phyloP scores from a whole-genome alignment of 305 asterid species.

The Rubia peregrina region DNA sequence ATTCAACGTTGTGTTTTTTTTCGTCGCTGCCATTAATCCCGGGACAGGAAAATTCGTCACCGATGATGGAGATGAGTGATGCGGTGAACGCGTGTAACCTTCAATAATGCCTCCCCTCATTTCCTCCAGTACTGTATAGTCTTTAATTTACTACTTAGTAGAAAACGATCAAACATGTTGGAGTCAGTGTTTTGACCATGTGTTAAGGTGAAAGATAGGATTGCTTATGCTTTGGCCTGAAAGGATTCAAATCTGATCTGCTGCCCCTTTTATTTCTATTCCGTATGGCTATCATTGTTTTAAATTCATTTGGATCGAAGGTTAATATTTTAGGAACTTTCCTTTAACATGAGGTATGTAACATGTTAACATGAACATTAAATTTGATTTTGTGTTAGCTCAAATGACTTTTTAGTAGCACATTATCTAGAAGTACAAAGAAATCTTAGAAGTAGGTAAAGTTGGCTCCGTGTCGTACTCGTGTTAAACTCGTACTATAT shows the following conservation, averaged over 20 bases:
- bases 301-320: too few species aligned
- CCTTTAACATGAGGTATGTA: too few species aligned
- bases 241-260: not conserved
- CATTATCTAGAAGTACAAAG: too few species aligned
- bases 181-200: not conserved
- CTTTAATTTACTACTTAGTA: not conserved
- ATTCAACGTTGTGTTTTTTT: slow-evolving; percentile 85
- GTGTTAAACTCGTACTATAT: too few species aligned
- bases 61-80: slow-evolving; percentile 61
- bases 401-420: too few species aligned
- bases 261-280: too few species aligned
- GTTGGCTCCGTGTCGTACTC: too few species aligned
- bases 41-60: slow-evolving; percentile 85
- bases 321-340: too few species aligned
- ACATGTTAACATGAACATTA: too few species aligned
- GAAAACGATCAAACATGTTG: not conserved
- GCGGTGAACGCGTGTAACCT: not conserved
- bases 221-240: not conserved
- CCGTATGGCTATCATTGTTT: too few species aligned
- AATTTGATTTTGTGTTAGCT: too few species aligned
- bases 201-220: not conserved
- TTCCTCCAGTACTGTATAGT: slow-evolving; percentile 1
- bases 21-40: slow-evolving; percentile 89
- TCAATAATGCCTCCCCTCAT: not conserved
- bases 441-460: too few species aligned